Conservation (phyloP, 2,329 filamentous ascomycete species). For the Penicillium sp. region DNA sequence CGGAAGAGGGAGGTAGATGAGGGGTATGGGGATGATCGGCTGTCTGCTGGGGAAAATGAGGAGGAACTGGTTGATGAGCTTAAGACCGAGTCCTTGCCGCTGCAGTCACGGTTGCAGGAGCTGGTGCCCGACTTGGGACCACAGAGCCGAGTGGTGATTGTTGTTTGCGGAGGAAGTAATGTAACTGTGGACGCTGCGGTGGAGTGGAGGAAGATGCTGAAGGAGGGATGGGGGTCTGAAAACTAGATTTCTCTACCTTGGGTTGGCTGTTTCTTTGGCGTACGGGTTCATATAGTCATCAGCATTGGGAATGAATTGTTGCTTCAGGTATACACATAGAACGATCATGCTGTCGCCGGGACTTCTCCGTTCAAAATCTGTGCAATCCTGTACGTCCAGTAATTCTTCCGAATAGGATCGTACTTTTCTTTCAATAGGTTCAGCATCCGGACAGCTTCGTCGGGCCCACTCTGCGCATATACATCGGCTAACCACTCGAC, state of each 20-base stretch:
- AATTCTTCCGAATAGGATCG: constrained; percentile 88
- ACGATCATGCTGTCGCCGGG: constrained; percentile 26
- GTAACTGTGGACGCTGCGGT: constrained; percentile 66
- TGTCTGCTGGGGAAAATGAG: constrained; percentile 34
- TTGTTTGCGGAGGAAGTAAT: constrained; percentile 81
- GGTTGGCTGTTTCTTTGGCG: constrained; percentile 3
- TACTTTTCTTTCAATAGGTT: constrained; percentile 79
- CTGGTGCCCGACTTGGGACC: constrained; percentile 67
- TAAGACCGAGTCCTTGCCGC: constrained; percentile 9
- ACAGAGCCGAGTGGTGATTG: constrained; percentile 75
- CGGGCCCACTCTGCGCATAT: constrained; percentile 38
- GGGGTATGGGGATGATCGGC: constrained; percentile 43
- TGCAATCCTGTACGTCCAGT: constrained; percentile 80
- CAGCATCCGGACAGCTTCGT: constrained; percentile 70
- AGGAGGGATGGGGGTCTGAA: constrained; percentile 41
- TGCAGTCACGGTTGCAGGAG: constrained; percentile 58
- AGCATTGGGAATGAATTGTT: constrained; percentile 1
- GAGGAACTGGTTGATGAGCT: constrained; percentile 20
- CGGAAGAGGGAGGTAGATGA: constrained; percentile 38
- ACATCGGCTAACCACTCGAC: constrained; percentile 56
- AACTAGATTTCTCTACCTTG: constrained; percentile 13
- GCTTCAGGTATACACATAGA: not conserved
- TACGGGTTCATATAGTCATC: not conserved
- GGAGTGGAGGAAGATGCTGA: constrained; percentile 58
- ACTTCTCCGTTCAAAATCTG: constrained; percentile 42